A percentile compares a stretch with the other conserved stretches of the same genome.
These are phyloP conservation scores for Blechomonas ayalai DNA, from an alignment of 208 protist genomes.

Conservation along the genomic window DNA sequence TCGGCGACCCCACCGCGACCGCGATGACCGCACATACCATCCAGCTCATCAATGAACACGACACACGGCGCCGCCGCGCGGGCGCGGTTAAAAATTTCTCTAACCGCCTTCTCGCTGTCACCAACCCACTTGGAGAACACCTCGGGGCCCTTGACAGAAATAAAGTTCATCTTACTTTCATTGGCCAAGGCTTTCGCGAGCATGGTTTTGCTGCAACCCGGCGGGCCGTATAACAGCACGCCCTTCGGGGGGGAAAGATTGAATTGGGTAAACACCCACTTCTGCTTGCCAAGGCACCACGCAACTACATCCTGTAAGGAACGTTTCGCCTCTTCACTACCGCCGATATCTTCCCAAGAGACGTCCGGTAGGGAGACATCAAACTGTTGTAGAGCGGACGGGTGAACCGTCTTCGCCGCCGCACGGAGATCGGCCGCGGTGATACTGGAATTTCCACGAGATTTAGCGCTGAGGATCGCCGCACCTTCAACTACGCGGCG, in stretches of 20 bases:
- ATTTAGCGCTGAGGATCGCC: conserved; percentile 18
- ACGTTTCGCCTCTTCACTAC: conserved; percentile 88
- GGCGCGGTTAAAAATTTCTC: conserved; percentile 85
- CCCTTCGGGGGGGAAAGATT: conserved; percentile 90
- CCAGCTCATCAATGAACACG: conserved; percentile 95
- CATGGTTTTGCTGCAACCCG: conserved; percentile 92
- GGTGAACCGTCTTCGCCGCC: conserved; percentile 25
- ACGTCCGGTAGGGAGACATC: conserved; percentile 86
- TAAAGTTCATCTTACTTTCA: conserved; percentile 80
- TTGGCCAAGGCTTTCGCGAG: conserved; percentile 89
- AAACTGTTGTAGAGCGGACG: conserved; percentile 46
- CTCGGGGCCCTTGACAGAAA: conserved; percentile 78
- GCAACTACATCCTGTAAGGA: conserved; percentile 85
- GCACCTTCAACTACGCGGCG: conserved; percentile 32
- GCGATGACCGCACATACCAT: conserved; percentile 48
- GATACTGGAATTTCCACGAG: conserved; percentile 6
- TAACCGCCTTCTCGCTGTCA: conserved; percentile 89
- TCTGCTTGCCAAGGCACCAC: conserved; percentile 86
- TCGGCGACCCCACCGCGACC: conserved; percentile 35
- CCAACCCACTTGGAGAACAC: conserved; percentile 93
- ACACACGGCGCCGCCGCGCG: conserved; percentile 79
- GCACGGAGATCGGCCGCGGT: conserved; percentile 16
- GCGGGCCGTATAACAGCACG: conserved; percentile 93
- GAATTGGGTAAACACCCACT: conserved; percentile 88
- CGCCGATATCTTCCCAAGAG: conserved; percentile 93